Evolutionary conservation across 805 yeast genomes (phyloP).

Genomic region (Saturnispora ahearnii): DNA sequence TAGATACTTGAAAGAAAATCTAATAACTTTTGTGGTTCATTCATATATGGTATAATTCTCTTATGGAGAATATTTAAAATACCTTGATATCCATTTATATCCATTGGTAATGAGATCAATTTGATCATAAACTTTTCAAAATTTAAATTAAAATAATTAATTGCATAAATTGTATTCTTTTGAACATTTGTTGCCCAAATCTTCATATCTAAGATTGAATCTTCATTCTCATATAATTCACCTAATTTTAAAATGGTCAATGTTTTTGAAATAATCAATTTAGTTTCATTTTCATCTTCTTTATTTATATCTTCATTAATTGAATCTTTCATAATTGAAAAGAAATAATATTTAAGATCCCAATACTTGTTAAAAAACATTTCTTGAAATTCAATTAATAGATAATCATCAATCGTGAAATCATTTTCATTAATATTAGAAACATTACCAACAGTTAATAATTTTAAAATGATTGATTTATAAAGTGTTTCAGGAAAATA

Average conservation of each 20-base stretch:
- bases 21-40: constrained; percentile 77
- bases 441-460: constrained; percentile 26
- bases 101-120: constrained; percentile 35
- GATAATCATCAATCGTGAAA: constrained; percentile 34
- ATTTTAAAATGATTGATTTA: constrained; percentile 30
- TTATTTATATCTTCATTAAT: constrained; percentile 14
- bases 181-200: constrained; percentile 39
- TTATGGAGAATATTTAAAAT: constrained; percentile 68
- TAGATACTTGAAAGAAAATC: constrained; percentile 89
- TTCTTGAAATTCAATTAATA: constrained; percentile 43
- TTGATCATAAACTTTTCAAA: constrained; percentile 65
- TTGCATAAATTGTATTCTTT: constrained; percentile 25
- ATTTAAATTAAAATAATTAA: constrained; percentile 42
- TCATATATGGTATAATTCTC: constrained; percentile 71
- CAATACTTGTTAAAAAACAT: constrained; percentile 49
- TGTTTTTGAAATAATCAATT: constrained; percentile 31
- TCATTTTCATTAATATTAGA: constrained; percentile 36
- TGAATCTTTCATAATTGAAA: constrained; percentile 35
- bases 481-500: constrained; percentile 54
- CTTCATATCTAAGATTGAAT: constrained; percentile 20
- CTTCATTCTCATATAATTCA: constrained; percentile 23
- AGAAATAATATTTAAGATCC: constrained; percentile 73
- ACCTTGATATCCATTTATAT: constrained; percentile 52
- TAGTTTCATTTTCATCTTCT: constrained; percentile 7
- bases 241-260: constrained; percentile 30